These are phyloP conservation scores for Metschnikowia baotianmanensis DNA, from an alignment of 805 yeast species.

Conservation along the genomic window DNA sequence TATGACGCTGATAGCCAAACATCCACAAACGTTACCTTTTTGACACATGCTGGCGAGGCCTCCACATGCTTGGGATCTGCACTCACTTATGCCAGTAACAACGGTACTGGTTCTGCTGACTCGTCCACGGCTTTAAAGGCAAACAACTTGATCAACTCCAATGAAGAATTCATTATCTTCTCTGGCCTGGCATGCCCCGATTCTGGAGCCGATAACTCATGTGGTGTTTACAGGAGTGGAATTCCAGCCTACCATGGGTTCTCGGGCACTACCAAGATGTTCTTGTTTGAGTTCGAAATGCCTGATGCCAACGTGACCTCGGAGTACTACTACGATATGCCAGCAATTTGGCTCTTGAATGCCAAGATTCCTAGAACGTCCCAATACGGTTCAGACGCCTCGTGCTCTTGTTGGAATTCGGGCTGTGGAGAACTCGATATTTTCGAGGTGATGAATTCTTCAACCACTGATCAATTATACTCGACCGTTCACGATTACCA, in stretches of 20 bases:
- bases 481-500: conserved; percentile 77
- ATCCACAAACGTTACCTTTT: conserved; percentile 63
- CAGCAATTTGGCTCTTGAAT: conserved; percentile 75
- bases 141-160: conserved; percentile 51
- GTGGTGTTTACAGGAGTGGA: conserved; percentile 75
- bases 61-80: conserved; percentile 70
- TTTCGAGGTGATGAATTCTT: conserved; percentile 68
- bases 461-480: conserved; percentile 53
- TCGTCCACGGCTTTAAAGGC: conserved; percentile 47
- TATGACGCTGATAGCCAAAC: conserved; percentile 50
- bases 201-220: conserved; percentile 54
- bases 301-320: conserved; percentile 49
- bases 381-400: conserved; percentile 58
- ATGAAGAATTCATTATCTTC: conserved; percentile 58
- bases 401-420: conserved; percentile 73
- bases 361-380: conserved; percentile 74
- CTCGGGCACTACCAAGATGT: conserved; percentile 66
- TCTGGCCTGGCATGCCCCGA: conserved; percentile 56
- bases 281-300: conserved; percentile 66
- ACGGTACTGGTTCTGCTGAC: conserved; percentile 51
- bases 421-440: conserved; percentile 82
- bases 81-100: conserved; percentile 55
- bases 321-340: conserved; percentile 52
- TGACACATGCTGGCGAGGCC: conserved; percentile 59
- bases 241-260: conserved; percentile 75